phyloP scores from a whole-genome alignment of 805 yeast genomes.

The Candida nanaspora region DNA sequence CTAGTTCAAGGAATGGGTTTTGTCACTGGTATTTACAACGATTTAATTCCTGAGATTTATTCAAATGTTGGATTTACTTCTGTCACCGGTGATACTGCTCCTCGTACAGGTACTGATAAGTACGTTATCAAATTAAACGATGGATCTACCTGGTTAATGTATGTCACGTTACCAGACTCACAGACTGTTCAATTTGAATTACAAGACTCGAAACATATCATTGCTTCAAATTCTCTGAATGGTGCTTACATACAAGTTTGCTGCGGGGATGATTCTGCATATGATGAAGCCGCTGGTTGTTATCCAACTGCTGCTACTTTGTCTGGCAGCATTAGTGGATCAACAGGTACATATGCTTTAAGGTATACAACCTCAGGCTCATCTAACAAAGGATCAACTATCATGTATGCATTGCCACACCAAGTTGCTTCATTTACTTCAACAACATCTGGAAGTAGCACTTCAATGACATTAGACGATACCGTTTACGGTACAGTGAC shows the following conservation, averaged over 20 bases:
- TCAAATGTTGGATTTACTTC: constrained; percentile 54
- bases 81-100: constrained; percentile 35
- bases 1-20: constrained; percentile 81
- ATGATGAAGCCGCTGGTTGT: constrained; percentile 59
- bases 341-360: constrained; percentile 34
- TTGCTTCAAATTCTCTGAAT: constrained; percentile 35
- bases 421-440: constrained; percentile 34
- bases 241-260: constrained; percentile 56
- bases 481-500: constrained; percentile 43
- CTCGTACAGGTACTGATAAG: constrained; percentile 40
- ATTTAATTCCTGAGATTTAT: constrained; percentile 43
- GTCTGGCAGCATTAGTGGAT: constrained; percentile 32
- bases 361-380: constrained; percentile 37
- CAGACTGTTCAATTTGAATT: constrained; percentile 24
- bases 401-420: constrained; percentile 49
- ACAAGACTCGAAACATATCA: constrained; percentile 25
- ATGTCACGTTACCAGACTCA: constrained; percentile 40
- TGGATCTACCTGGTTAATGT: constrained; percentile 55
- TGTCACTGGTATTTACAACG: constrained; percentile 55
- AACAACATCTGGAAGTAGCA: constrained; percentile 18
- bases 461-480: constrained; percentile 35
- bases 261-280: constrained; percentile 37
- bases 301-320: constrained; percentile 44
- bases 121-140: constrained; percentile 46
- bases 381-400: constrained; percentile 33